These are phyloP conservation scores for Cucurbita ficifolia DNA, from an alignment of 306 rosid genomes.

Conservation along the genomic window DNA sequence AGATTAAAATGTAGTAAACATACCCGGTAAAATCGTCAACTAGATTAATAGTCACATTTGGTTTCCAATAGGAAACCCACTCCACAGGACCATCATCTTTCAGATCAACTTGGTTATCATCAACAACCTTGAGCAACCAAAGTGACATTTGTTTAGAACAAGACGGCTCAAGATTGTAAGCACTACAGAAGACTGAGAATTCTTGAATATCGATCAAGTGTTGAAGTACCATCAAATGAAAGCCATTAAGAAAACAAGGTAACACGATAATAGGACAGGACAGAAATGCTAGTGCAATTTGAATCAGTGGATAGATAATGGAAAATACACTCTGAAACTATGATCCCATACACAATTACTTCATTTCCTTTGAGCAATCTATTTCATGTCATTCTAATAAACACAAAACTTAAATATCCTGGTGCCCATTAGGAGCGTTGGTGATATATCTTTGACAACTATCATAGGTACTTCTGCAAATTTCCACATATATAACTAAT, in stretches of 20 bases:
- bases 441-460: neutral
- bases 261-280: neutral
- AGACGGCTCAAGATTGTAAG: neutral
- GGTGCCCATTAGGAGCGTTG: neutral
- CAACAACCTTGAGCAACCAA: slow-evolving; percentile 38
- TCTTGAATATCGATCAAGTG: neutral
- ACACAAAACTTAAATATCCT: neutral
- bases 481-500: neutral
- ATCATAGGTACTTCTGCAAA: neutral
- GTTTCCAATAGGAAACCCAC: slow-evolving; percentile 83
- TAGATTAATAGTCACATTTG: slow-evolving; percentile 79
- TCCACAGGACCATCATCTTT: slow-evolving; percentile 54
- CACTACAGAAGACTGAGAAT: neutral
- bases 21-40: slow-evolving; percentile 87
- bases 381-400: neutral
- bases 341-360: neutral
- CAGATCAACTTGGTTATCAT: slow-evolving; percentile 44
- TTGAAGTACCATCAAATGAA: neutral
- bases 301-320: neutral
- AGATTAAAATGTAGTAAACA: neutral
- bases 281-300: neutral
- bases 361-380: neutral
- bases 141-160: slow-evolving; percentile 14
- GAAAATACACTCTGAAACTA: neutral
- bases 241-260: neutral